These are phyloP conservation scores for Hypoxylon sp. DNA, from an alignment of 2,329 filamentous ascomycete species.

Conservation along the genomic window DNA sequence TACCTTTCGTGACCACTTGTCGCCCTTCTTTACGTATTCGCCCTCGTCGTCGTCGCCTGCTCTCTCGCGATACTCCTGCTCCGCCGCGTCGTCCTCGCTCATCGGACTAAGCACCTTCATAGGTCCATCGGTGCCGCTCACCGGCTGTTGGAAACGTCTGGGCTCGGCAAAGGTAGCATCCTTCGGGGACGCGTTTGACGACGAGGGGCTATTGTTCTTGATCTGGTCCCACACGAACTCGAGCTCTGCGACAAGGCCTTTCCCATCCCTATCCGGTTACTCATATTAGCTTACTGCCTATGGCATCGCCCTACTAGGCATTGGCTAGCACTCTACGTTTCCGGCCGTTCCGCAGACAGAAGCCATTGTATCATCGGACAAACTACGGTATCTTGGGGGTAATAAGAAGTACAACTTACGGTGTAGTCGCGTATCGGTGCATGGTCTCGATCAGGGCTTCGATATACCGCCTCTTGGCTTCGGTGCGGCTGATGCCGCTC, in stretches of 20 bases:
- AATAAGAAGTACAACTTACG: constrained; percentile 56
- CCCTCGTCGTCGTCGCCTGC: constrained; percentile 50
- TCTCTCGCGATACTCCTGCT: constrained; percentile 61
- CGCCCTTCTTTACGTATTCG: constrained; percentile 53
- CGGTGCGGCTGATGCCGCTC: constrained; percentile 81
- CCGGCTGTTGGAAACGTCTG: constrained; percentile 55
- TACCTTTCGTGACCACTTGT: constrained; percentile 80
- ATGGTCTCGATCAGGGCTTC: constrained; percentile 95
- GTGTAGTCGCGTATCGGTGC: constrained; percentile 92
- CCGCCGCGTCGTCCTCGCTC: constrained; percentile 79
- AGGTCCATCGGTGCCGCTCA: constrained; percentile 60
- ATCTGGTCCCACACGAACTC: constrained; percentile 99
- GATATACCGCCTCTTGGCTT: constrained; percentile 94
- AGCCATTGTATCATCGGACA: background rate
- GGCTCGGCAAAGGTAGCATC: constrained; percentile 49
- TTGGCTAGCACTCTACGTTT: background rate
- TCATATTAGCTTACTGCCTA: constrained; percentile 14
- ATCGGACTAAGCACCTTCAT: constrained; percentile 83
- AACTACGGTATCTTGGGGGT: background rate
- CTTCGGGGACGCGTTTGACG: constrained; percentile 65
- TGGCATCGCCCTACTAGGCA: background rate
- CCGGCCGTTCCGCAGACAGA: background rate
- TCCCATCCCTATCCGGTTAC: constrained; percentile 67
- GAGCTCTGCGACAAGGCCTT: constrained; percentile 89
- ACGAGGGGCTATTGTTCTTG: constrained; percentile 79